Percentiles rank a stretch among this genome's conserved stretches.
Conservation (phyloP, 2,329 filamentous ascomycete genomes). For the Aspergillus hiratsukae region DNA sequence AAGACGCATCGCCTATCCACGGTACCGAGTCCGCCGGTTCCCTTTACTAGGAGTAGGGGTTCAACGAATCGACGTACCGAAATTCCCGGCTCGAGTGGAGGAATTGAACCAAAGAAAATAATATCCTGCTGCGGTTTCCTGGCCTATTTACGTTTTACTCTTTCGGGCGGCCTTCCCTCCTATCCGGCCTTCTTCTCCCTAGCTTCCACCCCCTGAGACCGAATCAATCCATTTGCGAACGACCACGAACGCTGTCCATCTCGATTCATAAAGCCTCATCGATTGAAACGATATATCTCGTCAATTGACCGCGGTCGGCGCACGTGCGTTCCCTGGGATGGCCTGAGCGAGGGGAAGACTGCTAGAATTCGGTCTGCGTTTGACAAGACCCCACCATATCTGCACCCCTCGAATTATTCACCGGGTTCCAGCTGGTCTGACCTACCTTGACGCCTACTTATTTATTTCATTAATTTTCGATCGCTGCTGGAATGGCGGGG, state of each 20-base stretch:
- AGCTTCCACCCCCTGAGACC: background rate
- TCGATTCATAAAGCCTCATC: background rate
- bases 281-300: background rate
- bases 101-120: conserved; percentile 1
- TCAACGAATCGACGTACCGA: conserved; percentile 10
- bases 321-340: conserved; percentile 23
- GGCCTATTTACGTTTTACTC: conserved; percentile 33
- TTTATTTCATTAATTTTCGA: conserved; percentile 9
- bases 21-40: conserved; percentile 15
- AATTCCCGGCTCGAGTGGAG: conserved; percentile 9
- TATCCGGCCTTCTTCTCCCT: background rate
- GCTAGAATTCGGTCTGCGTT: conserved; percentile 13
- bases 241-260: background rate
- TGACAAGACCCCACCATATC: conserved; percentile 1
- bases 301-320: background rate
- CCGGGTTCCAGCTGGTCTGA: conserved; percentile 34
- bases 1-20: conserved; percentile 11
- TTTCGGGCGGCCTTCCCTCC: conserved; percentile 21
- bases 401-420: conserved; percentile 4
- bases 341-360: conserved; percentile 21
- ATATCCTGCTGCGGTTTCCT: conserved; percentile 2
- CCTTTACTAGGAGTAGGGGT: background rate
- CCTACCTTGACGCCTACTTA: conserved; percentile 6
- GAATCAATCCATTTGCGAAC: background rate
- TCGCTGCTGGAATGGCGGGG: conserved; percentile 36